A percentile compares a stretch with the other conserved stretches of the same genome.
phyloP scores from a whole-genome alignment of 306 rosid genomes.

The Begonia fuchsioides region DNA sequence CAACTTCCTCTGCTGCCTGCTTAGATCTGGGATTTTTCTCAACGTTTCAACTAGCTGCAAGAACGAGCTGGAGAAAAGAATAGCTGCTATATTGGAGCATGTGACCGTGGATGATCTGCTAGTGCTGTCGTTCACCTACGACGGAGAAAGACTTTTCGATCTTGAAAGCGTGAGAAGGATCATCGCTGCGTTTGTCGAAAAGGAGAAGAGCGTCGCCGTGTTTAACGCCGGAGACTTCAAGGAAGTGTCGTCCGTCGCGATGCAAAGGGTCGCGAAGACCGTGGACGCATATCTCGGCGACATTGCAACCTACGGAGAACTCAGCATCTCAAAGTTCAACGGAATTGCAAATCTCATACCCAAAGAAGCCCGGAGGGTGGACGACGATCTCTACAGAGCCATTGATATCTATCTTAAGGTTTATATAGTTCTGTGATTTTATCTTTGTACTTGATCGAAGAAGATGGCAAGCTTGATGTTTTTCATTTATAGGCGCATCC shows the following conservation, averaged over 20 bases:
- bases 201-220: slow-evolving; percentile 50
- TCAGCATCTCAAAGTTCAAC: slow-evolving; percentile 47
- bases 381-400: slow-evolving; percentile 83
- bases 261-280: slow-evolving; percentile 61
- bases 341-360: slow-evolving; percentile 63
- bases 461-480: not conserved
- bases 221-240: slow-evolving; percentile 34
- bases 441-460: not conserved
- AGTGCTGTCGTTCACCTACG: slow-evolving; percentile 54
- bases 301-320: slow-evolving; percentile 57
- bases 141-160: slow-evolving; percentile 72
- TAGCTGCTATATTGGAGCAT: slow-evolving; percentile 51
- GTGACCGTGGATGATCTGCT: slow-evolving; percentile 59
- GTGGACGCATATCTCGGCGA: slow-evolving; percentile 81
- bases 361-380: slow-evolving; percentile 64
- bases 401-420: slow-evolving; percentile 79
- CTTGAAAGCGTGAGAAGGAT: slow-evolving; percentile 60
- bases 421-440: slow-evolving; percentile 22
- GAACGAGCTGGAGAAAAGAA: slow-evolving; percentile 57
- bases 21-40: slow-evolving; percentile 58
- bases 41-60: slow-evolving; percentile 34
- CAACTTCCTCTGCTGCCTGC: slow-evolving; percentile 81
- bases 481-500: slow-evolving; percentile 44
- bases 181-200: slow-evolving; percentile 47
- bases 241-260: slow-evolving; percentile 44